Evolutionary conservation across 176 grass and related monocot species (phyloP).

Genomic region (Saccharum spontaneum): DNA sequence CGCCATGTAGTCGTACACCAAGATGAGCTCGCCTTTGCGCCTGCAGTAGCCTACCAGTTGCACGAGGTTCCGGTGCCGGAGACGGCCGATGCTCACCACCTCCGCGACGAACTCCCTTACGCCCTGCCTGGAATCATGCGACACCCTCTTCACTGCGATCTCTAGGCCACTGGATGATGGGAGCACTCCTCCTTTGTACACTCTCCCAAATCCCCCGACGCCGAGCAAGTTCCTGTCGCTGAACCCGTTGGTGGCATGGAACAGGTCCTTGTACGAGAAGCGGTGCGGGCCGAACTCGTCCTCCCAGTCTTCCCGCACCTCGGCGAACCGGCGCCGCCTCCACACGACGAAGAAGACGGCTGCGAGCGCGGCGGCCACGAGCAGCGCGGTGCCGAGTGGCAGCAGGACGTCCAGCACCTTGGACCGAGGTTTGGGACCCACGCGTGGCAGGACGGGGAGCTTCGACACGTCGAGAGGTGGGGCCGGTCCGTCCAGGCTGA

Average conservation of each 20-base stretch:
- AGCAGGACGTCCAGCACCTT: conserved; percentile 16
- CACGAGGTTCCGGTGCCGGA: conserved; percentile 46
- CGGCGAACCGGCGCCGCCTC: conserved; percentile 13
- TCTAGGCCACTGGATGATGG: background rate
- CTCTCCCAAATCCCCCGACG: conserved; percentile 33
- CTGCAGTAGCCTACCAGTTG: conserved; percentile 45
- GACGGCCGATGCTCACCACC: conserved; percentile 40
- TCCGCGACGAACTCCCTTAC: conserved; percentile 40
- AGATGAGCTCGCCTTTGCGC: conserved; percentile 29
- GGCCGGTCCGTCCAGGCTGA: background rate
- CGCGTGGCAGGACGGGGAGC: conserved; percentile 21
- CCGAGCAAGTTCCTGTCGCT: conserved; percentile 24
- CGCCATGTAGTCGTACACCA: conserved; percentile 53
- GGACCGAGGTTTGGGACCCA: conserved; percentile 11
- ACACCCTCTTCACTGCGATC: background rate
- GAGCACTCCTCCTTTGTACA: conserved; percentile 22
- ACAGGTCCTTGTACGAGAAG: conserved; percentile 47
- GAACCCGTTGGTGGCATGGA: conserved; percentile 43
- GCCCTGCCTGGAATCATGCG: conserved; percentile 38
- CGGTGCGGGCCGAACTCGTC: conserved; percentile 43
- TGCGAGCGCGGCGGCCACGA: background rate
- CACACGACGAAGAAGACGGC: background rate
- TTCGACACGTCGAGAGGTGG: background rate
- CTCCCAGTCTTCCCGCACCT: conserved; percentile 49
- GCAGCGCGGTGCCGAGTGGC: background rate